Conservation (phyloP, 2,329 filamentous ascomycete genomes). For the Epichloe sp. region DNA sequence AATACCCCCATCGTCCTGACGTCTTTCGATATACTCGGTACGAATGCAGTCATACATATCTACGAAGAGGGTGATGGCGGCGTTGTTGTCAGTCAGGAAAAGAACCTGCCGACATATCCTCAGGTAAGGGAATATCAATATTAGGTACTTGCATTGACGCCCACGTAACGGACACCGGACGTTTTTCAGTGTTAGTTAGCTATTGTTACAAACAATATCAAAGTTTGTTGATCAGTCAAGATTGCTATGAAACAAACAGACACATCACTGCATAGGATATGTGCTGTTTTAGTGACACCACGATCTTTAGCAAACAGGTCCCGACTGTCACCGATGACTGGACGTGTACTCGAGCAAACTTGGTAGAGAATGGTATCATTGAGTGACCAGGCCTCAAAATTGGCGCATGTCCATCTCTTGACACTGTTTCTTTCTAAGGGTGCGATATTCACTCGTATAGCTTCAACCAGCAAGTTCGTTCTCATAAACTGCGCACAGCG, state of each 20-base stretch:
- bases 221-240: not conserved
- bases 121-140: not conserved
- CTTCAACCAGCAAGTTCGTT: not conserved
- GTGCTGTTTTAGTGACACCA: not conserved
- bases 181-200: not conserved
- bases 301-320: not conserved
- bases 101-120: not conserved
- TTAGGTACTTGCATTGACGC: not conserved
- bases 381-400: not conserved
- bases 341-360: not conserved
- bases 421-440: not conserved
- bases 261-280: not conserved
- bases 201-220: not conserved
- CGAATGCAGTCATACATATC: too few relatives aligned
- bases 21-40: not conserved
- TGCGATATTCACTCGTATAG: not conserved
- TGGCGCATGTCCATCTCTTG: not conserved
- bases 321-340: not conserved
- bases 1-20: not conserved
- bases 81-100: not conserved
- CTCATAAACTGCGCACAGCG: not conserved
- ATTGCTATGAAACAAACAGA: not conserved
- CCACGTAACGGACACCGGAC: not conserved
- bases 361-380: not conserved
- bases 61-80: not conserved